A percentile compares a stretch with the other conserved stretches of the same genome.
These are phyloP conservation scores for Neonectria ditissima DNA, from an alignment of 2,329 filamentous ascomycete species.

Conservation along the genomic window DNA sequence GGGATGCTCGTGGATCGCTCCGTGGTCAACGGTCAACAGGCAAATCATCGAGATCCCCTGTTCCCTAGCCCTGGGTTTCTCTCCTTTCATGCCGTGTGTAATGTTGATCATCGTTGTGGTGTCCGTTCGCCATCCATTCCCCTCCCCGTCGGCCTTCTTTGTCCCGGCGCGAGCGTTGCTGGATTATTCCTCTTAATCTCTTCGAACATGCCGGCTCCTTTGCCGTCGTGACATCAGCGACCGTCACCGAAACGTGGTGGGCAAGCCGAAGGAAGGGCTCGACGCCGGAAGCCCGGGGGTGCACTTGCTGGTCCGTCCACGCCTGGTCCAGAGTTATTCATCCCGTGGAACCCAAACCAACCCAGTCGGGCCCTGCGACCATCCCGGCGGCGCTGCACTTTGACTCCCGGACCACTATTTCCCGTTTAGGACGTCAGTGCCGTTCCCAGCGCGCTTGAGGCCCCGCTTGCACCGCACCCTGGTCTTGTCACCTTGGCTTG, in stretches of 20 bases:
- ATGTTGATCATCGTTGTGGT: constrained; percentile 35
- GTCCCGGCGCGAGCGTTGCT: neutral
- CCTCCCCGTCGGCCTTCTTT: neutral
- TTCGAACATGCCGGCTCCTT: neutral
- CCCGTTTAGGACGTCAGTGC: constrained; percentile 41
- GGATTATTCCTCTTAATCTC: neutral
- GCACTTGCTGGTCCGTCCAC: constrained; percentile 25
- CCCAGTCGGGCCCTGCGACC: constrained; percentile 25
- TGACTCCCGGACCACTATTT: constrained; percentile 42
- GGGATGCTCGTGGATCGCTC: constrained; percentile 45
- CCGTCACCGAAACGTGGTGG: constrained; percentile 10
- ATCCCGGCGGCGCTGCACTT: constrained; percentile 39
- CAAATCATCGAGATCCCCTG: constrained; percentile 39
- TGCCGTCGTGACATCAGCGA: neutral
- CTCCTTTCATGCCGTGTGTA: constrained; percentile 36
- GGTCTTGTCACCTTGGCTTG: constrained; percentile 37
- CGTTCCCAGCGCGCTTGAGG: constrained; percentile 36
- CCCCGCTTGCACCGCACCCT: constrained; percentile 36
- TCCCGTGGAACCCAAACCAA: constrained; percentile 16
- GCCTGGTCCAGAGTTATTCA: constrained; percentile 16
- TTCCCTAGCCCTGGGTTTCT: constrained; percentile 33
- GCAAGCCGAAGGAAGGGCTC: neutral
- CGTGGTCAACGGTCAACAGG: constrained; percentile 46
- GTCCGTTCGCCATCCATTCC: constrained; percentile 14
- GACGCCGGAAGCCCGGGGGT: constrained; percentile 4